Evolutionary conservation across 2,329 filamentous ascomycete genomes (phyloP).

Genomic region (Pyricularia grisea): DNA sequence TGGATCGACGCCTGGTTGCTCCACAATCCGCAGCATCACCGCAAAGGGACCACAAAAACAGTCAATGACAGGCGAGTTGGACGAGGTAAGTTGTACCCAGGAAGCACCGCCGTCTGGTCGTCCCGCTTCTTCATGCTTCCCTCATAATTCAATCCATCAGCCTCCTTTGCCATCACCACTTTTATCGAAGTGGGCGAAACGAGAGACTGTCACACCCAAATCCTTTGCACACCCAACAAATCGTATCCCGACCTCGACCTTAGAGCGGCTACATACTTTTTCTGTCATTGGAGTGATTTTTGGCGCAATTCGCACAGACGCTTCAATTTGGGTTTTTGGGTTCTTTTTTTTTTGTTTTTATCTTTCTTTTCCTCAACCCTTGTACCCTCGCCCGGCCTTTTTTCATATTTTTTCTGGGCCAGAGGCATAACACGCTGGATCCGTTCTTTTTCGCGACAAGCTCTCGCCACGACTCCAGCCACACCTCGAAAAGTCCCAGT

Average conservation of each 20-base stretch:
- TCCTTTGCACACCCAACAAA: neutral
- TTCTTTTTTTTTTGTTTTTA: neutral
- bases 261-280: neutral
- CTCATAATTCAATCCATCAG: neutral
- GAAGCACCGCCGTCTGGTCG: neutral
- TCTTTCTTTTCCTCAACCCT: neutral
- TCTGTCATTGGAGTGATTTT: neutral
- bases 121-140: neutral
- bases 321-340: neutral
- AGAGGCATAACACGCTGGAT: conserved; percentile 2
- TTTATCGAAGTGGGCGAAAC: neutral
- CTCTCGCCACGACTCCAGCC: conserved; percentile 24
- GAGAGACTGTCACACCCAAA: neutral
- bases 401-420: neutral
- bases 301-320: neutral
- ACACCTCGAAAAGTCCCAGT: conserved; percentile 15
- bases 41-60: neutral
- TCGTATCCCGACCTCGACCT: neutral
- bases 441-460: conserved; percentile 9
- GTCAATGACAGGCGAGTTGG: neutral
- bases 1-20: neutral
- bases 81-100: neutral
- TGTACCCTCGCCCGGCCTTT: neutral
- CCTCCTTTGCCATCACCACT: neutral
- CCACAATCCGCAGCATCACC: neutral